These are phyloP conservation scores for Leucocoprinus birnbaumii DNA, from an alignment of 768 basidiomycete species.

Conservation along the genomic window DNA sequence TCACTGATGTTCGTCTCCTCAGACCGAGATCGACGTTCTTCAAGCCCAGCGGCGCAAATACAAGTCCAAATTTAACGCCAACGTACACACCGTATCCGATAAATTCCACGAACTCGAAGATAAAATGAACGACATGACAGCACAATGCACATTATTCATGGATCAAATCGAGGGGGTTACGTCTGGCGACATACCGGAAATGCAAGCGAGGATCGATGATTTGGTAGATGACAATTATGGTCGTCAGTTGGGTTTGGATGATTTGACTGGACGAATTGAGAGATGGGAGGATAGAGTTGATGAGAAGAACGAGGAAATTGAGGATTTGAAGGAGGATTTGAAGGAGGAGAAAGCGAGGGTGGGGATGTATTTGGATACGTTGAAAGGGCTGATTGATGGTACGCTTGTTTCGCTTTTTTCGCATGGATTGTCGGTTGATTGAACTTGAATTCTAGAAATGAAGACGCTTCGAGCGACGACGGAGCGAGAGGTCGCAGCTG, in stretches of 20 bases:
- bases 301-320: conserved; percentile 4
- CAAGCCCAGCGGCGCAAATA: conserved; percentile 37
- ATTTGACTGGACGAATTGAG: conserved; percentile 4
- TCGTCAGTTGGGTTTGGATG: conserved; percentile 9
- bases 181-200: conserved; percentile 28
- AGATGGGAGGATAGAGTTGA: conserved; percentile 1
- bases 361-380: conserved; percentile 22
- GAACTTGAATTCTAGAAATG: conserved; percentile 36
- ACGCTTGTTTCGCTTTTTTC: background rate
- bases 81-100: conserved; percentile 34
- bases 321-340: conserved; percentile 19
- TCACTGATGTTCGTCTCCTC: background rate
- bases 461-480: conserved; percentile 37
- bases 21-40: conserved; percentile 36
- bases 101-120: conserved; percentile 39
- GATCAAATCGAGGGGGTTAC: conserved; percentile 28
- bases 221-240: conserved; percentile 24
- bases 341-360: conserved; percentile 20
- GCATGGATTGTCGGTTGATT: background rate
- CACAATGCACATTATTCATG: conserved; percentile 29
- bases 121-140: conserved; percentile 34
- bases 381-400: conserved; percentile 43
- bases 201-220: conserved; percentile 34
- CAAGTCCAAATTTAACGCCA: conserved; percentile 38
- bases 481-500: conserved; percentile 42